Evolutionary conservation across 2,329 filamentous ascomycete species (phyloP).

Genomic region (Phialophora expanda): DNA sequence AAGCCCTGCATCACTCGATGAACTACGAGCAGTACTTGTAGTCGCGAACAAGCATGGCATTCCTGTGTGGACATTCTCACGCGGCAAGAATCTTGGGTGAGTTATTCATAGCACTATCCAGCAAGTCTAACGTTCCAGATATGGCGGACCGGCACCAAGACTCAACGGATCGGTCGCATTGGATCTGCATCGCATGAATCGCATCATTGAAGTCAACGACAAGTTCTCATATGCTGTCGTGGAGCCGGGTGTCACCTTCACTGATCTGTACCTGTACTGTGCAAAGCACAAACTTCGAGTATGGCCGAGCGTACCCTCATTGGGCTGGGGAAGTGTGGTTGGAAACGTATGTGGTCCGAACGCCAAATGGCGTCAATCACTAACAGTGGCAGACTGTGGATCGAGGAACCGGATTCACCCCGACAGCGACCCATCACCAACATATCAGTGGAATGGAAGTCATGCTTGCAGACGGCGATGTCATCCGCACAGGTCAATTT

Average conservation of each 20-base stretch:
- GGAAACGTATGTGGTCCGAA: slow-evolving; percentile 47
- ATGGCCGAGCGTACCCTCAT: slow-evolving; percentile 56
- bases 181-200: slow-evolving; percentile 49
- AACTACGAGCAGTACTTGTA: slow-evolving; percentile 30
- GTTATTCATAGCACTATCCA: background rate
- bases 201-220: slow-evolving; percentile 45
- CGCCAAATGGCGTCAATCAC: background rate
- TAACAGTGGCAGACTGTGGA: slow-evolving; percentile 47
- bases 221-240: slow-evolving; percentile 44
- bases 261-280: slow-evolving; percentile 52
- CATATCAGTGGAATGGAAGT: slow-evolving; percentile 54
- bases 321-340: slow-evolving; percentile 58
- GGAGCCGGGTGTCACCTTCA: slow-evolving; percentile 55
- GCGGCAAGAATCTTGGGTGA: slow-evolving; percentile 38
- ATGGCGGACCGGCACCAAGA: slow-evolving; percentile 57
- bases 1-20: slow-evolving; percentile 28
- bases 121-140: slow-evolving; percentile 43
- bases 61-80: slow-evolving; percentile 37
- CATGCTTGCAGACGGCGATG: slow-evolving; percentile 48
- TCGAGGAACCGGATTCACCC: slow-evolving; percentile 46
- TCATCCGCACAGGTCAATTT: slow-evolving; percentile 52
- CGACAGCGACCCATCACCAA: slow-evolving; percentile 54
- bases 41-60: slow-evolving; percentile 34
- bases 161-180: slow-evolving; percentile 54
- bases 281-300: slow-evolving; percentile 48